Percentiles rank a stretch among this genome's conserved stretches.
These are phyloP conservation scores for Bryoerythrophyllum caledonicum DNA, from an alignment of 225 moss, liverwort and hornwort genomes.

Conservation along the genomic window DNA sequence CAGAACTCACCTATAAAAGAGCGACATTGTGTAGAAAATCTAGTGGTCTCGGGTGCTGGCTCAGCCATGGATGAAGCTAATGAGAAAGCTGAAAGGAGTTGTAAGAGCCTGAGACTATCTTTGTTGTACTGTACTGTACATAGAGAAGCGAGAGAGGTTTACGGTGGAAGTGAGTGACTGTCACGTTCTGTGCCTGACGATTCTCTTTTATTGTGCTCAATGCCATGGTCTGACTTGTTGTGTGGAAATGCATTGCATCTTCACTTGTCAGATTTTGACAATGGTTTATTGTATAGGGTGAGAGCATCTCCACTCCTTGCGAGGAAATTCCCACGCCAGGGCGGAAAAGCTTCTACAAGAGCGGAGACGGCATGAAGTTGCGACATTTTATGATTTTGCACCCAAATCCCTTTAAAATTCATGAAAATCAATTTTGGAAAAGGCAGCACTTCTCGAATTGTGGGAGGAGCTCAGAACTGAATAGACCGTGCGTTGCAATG, in stretches of 20 bases:
- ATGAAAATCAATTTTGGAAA: too few relatives aligned
- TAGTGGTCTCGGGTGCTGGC: neutral
- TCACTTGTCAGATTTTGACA: neutral
- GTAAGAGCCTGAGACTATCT: neutral
- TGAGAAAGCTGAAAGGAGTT: neutral
- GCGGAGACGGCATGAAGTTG: too few relatives aligned
- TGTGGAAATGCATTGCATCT: neutral
- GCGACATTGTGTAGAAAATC: neutral
- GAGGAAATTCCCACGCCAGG: too few relatives aligned
- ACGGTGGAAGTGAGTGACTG: neutral
- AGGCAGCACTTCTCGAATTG: neutral
- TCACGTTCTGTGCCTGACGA: neutral
- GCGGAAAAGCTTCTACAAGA: too few relatives aligned
- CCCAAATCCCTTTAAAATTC: too few relatives aligned
- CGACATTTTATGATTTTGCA: too few relatives aligned
- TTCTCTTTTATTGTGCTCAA: neutral
- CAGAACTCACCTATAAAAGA: neutral
- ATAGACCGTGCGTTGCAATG: too few relatives aligned
- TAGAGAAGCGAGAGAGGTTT: neutral
- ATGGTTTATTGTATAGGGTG: too few relatives aligned
- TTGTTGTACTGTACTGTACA: neutral
- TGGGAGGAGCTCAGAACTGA: neutral
- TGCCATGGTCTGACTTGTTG: neutral
- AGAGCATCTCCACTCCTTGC: too few relatives aligned
- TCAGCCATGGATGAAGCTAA: neutral